These are phyloP conservation scores for Ganoderma boninense DNA, from an alignment of 1,284 basidiomycete species.

Conservation along the genomic window DNA sequence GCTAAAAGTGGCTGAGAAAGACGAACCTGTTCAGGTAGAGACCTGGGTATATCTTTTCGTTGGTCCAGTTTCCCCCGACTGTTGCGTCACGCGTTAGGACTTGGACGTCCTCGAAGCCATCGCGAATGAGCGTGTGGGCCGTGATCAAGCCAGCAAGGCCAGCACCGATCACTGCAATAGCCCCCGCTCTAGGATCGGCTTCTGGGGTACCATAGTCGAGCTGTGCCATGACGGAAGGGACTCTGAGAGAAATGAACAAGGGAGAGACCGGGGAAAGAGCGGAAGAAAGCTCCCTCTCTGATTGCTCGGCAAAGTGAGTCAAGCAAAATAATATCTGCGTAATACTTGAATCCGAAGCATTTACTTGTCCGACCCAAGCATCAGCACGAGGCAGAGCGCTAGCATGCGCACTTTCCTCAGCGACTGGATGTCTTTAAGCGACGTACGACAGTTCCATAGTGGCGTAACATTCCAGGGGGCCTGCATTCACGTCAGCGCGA, in stretches of 20 bases:
- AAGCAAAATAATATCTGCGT: too few relatives aligned
- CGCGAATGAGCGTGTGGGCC: slow-evolving; percentile 59
- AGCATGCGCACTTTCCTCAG: too few relatives aligned
- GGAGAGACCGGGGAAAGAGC: not conserved
- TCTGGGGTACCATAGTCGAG: not conserved
- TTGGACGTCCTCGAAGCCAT: slow-evolving; percentile 61
- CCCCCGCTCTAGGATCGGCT: not conserved
- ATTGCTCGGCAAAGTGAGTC: too few relatives aligned
- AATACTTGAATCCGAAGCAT: too few relatives aligned
- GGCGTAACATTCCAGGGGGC: too few relatives aligned
- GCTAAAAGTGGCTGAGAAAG: not conserved
- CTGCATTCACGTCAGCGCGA: too few relatives aligned
- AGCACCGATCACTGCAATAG: slow-evolving; percentile 59
- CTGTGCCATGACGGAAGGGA: not conserved
- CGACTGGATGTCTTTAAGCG: too few relatives aligned
- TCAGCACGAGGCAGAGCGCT: too few relatives aligned
- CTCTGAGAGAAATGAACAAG: not conserved
- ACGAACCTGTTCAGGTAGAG: slow-evolving; percentile 64
- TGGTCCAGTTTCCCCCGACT: slow-evolving; percentile 63
- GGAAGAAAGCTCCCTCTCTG: not conserved
- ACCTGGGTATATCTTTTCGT: slow-evolving; percentile 59
- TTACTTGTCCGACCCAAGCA: too few relatives aligned
- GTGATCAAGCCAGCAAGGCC: slow-evolving; percentile 67
- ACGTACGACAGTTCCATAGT: too few relatives aligned
- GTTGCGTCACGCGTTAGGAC: slow-evolving; percentile 59